Evolutionary conservation across 2,329 filamentous ascomycete genomes (phyloP).

Genomic region (Microdochium paspali): DNA sequence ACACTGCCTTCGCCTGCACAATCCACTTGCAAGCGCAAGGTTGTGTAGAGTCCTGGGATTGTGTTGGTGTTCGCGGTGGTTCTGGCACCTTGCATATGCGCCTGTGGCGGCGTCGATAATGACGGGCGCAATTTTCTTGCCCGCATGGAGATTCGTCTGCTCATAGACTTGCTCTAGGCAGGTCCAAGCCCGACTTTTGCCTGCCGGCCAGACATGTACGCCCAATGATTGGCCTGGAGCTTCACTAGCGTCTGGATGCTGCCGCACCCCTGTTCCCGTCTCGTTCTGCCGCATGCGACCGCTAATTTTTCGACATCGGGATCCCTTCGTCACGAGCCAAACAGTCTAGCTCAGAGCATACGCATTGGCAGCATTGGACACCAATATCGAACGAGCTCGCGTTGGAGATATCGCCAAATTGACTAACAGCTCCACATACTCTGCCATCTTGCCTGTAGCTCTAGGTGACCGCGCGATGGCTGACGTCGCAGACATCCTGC

Average conservation of each 20-base stretch:
- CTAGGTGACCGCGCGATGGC: background rate
- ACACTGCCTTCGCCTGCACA: no score
- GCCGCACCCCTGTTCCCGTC: no score
- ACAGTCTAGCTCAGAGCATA: background rate
- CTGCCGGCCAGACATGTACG: background rate
- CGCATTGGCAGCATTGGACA: background rate
- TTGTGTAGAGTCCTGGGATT: no score
- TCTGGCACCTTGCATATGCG: no score
- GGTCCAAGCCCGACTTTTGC: background rate
- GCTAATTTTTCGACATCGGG: conserved; percentile 10
- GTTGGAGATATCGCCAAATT: no score
- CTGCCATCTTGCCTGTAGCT: background rate
- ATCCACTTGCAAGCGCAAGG: no score
- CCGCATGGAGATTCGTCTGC: background rate
- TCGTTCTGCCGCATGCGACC: conserved; percentile 15
- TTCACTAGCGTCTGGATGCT: no score
- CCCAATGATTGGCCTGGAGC: background rate
- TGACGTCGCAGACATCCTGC: conserved; percentile 46
- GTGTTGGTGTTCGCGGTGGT: no score
- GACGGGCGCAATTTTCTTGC: background rate
- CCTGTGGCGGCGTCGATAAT: no score
- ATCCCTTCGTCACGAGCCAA: background rate
- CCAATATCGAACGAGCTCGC: no score
- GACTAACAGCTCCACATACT: no score
- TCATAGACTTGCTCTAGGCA: background rate